These are phyloP conservation scores for Wickerhamomyces xylosicus DNA, from an alignment of 805 yeast species.

Conservation along the genomic window DNA sequence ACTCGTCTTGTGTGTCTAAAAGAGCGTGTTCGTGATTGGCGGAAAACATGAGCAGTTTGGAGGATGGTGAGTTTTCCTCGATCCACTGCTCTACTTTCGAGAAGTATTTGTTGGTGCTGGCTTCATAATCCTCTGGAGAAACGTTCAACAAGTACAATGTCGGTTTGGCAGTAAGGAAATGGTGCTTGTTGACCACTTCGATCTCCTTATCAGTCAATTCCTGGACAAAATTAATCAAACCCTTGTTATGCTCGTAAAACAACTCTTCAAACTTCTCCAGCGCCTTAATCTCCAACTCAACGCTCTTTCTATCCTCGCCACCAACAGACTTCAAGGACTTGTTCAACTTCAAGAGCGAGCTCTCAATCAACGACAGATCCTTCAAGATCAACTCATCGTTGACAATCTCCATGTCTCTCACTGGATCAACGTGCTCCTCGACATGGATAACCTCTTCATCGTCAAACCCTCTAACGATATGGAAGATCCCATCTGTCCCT, in stretches of 20 bases:
- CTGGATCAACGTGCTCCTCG: conserved; percentile 63
- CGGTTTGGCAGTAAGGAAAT: conserved; percentile 83
- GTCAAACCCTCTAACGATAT: conserved; percentile 66
- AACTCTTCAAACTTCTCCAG: conserved; percentile 32
- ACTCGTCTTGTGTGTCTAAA: conserved; percentile 22
- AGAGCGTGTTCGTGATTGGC: conserved; percentile 37
- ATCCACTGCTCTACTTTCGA: conserved; percentile 56
- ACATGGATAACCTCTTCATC: conserved; percentile 72
- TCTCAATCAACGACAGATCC: conserved; percentile 63
- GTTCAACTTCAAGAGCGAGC: conserved; percentile 39
- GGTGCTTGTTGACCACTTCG: conserved; percentile 56
- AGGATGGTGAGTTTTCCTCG: conserved; percentile 52
- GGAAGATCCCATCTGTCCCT: conserved; percentile 75
- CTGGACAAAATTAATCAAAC: conserved; percentile 45
- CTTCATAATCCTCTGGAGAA: conserved; percentile 55
- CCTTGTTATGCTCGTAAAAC: conserved; percentile 47
- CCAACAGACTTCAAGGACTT: conserved; percentile 31
- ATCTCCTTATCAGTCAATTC: conserved; percentile 58
- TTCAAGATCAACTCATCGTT: conserved; percentile 68
- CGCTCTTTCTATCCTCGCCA: conserved; percentile 37
- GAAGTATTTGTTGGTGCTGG: conserved; percentile 40
- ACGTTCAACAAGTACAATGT: conserved; percentile 69
- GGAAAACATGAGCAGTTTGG: conserved; percentile 58
- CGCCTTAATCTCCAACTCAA: conserved; percentile 27
- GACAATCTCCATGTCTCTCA: conserved; percentile 65